Conservation (phyloP, 768 basidiomycete genomes). For the Tulasnella sp. region DNA sequence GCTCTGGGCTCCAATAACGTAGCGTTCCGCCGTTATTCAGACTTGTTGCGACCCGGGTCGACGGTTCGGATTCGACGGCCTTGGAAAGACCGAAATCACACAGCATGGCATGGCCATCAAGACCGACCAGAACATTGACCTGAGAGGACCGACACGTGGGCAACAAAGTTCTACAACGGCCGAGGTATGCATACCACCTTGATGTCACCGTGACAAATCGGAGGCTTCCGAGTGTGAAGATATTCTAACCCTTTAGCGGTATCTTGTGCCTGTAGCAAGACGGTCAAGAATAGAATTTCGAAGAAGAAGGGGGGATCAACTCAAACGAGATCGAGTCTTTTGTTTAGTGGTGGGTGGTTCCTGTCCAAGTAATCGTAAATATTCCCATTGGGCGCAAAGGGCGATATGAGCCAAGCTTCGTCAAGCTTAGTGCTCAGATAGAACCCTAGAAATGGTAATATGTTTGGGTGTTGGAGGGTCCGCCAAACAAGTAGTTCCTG, state of each 20-base stretch:
- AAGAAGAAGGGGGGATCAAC: neutral
- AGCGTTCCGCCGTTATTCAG: no score
- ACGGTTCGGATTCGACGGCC: constrained; percentile 7
- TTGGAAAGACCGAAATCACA: constrained; percentile 16
- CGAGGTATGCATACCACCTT: neutral
- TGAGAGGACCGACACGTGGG: neutral
- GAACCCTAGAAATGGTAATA: constrained; percentile 3
- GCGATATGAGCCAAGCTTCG: constrained; percentile 2
- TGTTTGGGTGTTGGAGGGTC: neutral
- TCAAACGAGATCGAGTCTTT: neutral
- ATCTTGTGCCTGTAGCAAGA: neutral
- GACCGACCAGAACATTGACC: constrained; percentile 8
- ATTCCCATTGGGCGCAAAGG: neutral
- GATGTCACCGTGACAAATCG: neutral
- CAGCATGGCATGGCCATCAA: neutral
- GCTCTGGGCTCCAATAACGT: no score
- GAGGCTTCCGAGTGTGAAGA: neutral
- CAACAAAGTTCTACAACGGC: neutral
- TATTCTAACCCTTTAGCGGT: neutral
- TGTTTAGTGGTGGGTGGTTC: neutral
- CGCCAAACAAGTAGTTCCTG: constrained; percentile 1
- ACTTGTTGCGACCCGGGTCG: no score
- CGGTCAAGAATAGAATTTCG: neutral
- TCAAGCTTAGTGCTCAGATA: neutral
- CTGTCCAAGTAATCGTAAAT: neutral